Percentiles rank a stretch among this genome's conserved stretches.
Evolutionary conservation across 352 stramenopile genomes (phyloP).

Genomic region (Labyrinthula sp.): DNA sequence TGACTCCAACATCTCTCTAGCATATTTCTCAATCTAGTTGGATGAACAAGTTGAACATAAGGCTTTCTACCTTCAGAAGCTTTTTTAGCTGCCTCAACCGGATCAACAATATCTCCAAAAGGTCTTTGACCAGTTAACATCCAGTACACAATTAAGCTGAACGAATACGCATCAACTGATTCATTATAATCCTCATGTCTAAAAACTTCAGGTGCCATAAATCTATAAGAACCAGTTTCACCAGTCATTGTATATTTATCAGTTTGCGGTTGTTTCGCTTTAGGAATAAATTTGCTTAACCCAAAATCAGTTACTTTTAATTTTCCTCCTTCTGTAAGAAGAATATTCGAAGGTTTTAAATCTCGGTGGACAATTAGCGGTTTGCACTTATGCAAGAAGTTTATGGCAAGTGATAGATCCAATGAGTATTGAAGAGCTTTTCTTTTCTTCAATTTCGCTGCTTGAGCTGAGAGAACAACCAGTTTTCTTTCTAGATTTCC

Average conservation of each 20-base stretch:
- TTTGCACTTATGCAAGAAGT: conserved; percentile 22
- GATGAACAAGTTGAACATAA: conserved; percentile 5
- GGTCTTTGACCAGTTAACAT: conserved; percentile 19
- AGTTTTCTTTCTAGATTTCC: conserved; percentile 21
- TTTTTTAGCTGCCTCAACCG: conserved; percentile 11
- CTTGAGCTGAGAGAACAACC: conserved; percentile 8
- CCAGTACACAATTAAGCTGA: conserved; percentile 28
- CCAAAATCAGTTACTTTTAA: conserved; percentile 29
- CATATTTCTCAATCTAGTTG: not conserved
- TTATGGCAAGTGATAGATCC: conserved; percentile 21
- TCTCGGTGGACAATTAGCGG: conserved; percentile 53
- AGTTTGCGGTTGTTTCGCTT: conserved; percentile 22
- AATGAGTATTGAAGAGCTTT: conserved; percentile 21
- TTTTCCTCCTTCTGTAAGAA: conserved; percentile 38
- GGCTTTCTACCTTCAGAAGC: conserved; percentile 10
- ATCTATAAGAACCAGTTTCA: conserved; percentile 29
- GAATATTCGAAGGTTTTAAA: conserved; percentile 58
- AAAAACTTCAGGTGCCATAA: conserved; percentile 32
- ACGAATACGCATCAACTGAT: conserved; percentile 32
- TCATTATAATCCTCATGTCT: conserved; percentile 31
- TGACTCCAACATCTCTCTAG: conserved; percentile 6
- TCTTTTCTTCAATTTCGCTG: conserved; percentile 15
- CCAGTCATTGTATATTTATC: conserved; percentile 31
- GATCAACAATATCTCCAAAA: conserved; percentile 22
- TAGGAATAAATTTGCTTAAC: conserved; percentile 28